These are phyloP conservation scores for Pythium chondricola DNA, from an alignment of 352 stramenopile species.

Conservation along the genomic window DNA sequence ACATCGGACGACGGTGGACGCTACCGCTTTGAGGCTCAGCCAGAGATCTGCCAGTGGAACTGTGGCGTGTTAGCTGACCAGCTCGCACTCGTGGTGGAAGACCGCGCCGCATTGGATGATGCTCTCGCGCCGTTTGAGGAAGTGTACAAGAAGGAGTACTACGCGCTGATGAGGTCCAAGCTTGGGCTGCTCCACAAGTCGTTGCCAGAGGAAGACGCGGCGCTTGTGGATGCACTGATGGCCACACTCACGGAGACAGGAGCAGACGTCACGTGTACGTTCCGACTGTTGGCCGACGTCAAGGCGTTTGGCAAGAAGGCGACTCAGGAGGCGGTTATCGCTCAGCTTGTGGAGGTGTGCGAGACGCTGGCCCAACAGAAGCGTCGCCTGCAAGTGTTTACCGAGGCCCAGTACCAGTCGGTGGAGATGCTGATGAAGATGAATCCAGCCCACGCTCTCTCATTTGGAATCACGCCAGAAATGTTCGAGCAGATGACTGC, in stretches of 20 bases:
- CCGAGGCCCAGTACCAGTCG: constrained; percentile 68
- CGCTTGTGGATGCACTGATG: constrained; percentile 46
- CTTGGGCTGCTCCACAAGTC: constrained; percentile 45
- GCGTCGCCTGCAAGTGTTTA: constrained; percentile 41
- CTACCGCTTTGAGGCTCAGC: constrained; percentile 80
- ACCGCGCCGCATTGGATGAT: constrained; percentile 17
- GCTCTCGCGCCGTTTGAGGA: constrained; percentile 37
- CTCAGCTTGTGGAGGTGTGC: constrained; percentile 51
- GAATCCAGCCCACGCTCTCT: constrained; percentile 47
- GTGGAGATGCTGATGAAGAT: constrained; percentile 53
- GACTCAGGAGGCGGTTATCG: constrained; percentile 23
- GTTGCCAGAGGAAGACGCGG: constrained; percentile 26
- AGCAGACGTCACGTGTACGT: constrained; percentile 74
- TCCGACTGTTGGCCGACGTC: constrained; percentile 51
- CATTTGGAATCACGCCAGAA: constrained; percentile 72
- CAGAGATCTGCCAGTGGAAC: constrained; percentile 87
- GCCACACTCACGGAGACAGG: constrained; percentile 52
- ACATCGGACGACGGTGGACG: constrained; percentile 72
- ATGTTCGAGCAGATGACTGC: constrained; percentile 46
- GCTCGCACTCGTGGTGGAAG: constrained; percentile 40
- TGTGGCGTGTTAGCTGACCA: constrained; percentile 61
- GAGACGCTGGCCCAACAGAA: constrained; percentile 67
- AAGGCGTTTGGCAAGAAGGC: constrained; percentile 27
- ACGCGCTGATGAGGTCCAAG: constrained; percentile 55
- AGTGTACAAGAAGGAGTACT: constrained; percentile 52